Conservation (phyloP, 768 basidiomycete species). For the Hygrocybe coccinea region DNA sequence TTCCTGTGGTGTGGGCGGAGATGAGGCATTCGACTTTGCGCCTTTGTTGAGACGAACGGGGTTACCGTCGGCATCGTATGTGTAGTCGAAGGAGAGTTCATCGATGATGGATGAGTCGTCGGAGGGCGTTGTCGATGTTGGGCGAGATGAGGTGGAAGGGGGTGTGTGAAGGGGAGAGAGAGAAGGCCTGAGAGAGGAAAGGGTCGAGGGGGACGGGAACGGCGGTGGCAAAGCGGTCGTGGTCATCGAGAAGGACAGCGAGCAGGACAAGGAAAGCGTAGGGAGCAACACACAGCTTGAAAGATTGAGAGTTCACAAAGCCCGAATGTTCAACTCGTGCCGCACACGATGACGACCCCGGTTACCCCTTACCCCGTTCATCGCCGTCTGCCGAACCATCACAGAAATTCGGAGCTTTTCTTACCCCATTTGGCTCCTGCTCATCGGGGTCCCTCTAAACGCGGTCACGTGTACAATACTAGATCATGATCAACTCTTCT, state of each 20-base stretch:
- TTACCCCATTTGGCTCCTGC: too few relatives aligned
- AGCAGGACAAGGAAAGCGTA: not conserved
- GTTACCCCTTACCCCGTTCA: too few relatives aligned
- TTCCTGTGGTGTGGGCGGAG: conserved; percentile 29
- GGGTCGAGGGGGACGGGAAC: not conserved
- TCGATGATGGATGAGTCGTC: conserved; percentile 58
- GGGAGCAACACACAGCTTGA: too few relatives aligned
- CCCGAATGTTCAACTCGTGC: not conserved
- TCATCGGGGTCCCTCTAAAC: too few relatives aligned
- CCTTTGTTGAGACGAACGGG: conserved; percentile 55
- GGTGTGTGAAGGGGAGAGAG: conserved; percentile 41
- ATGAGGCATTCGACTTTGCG: conserved; percentile 42
- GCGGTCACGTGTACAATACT: too few relatives aligned
- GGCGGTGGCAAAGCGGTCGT: not conserved
- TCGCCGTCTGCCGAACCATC: too few relatives aligned
- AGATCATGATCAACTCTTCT: too few relatives aligned
- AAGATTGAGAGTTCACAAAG: not conserved
- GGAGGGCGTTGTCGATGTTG: conserved; percentile 37
- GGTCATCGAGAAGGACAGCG: not conserved
- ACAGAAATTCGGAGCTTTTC: too few relatives aligned
- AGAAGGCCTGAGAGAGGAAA: not conserved
- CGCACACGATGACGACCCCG: too few relatives aligned
- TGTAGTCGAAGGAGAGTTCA: conserved; percentile 65
- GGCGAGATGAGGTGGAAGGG: conserved; percentile 26
- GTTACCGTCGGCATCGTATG: conserved; percentile 51